Conservation (phyloP, 2,329 filamentous ascomycete species). For the Claviceps purpurea region DNA sequence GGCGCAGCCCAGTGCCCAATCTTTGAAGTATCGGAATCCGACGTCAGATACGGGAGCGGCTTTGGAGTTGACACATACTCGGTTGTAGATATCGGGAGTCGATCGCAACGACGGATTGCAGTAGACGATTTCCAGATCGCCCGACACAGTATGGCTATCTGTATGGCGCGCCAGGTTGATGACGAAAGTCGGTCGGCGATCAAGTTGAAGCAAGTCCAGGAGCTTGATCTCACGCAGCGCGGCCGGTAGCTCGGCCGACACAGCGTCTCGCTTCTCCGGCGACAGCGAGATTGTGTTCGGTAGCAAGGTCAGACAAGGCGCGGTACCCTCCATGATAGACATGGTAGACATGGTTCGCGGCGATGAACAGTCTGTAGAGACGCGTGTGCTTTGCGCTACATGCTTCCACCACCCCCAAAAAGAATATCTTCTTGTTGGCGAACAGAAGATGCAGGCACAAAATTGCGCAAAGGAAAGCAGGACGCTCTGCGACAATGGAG, state of each 20-base stretch:
- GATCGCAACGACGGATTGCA: constrained; percentile 17
- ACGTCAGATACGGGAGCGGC: neutral
- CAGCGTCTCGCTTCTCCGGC: neutral
- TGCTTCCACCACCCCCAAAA: neutral
- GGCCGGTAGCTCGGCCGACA: constrained; percentile 4
- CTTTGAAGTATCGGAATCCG: constrained; percentile 3
- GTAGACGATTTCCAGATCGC: constrained; percentile 17
- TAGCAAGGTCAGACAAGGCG: neutral
- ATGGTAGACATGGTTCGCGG: neutral
- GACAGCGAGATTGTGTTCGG: neutral
- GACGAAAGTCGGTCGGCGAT: constrained; percentile 29
- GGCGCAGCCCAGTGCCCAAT: neutral
- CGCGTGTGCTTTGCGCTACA: neutral
- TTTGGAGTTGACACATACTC: neutral
- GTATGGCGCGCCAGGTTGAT: constrained; percentile 12
- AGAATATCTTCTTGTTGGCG: too few relatives aligned
- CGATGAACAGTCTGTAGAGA: neutral
- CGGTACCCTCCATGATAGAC: neutral
- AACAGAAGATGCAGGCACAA: neutral
- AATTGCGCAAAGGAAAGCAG: neutral
- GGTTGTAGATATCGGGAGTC: neutral
- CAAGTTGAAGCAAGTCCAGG: constrained; percentile 26
- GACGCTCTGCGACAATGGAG: neutral
- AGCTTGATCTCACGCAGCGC: constrained; percentile 18
- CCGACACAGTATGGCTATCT: constrained; percentile 2